phyloP scores from a whole-genome alignment of 345 rosid species.

The Clarkia xantiana region DNA sequence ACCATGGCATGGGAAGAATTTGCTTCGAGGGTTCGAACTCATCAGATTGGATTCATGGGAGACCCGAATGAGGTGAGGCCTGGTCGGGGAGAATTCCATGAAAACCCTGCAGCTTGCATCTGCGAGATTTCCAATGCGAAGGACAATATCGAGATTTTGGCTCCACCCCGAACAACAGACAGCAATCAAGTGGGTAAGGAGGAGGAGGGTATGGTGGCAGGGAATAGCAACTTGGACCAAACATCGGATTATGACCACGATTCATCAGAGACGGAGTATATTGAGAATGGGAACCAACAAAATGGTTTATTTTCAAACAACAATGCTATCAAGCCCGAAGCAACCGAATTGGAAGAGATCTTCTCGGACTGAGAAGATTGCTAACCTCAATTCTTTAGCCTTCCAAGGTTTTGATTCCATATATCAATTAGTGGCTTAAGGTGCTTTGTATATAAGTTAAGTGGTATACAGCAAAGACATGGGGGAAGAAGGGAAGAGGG shows the following conservation, averaged over 20 bases:
- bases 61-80: slow-evolving; percentile 67
- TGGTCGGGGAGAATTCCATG: slow-evolving; percentile 75
- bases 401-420: not conserved
- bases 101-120: slow-evolving; percentile 71
- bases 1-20: slow-evolving; percentile 84
- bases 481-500: too few species aligned
- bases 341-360: slow-evolving; percentile 23
- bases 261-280: slow-evolving; percentile 25
- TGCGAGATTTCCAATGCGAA: slow-evolving; percentile 40
- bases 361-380: slow-evolving; percentile 25
- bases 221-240: slow-evolving; percentile 13
- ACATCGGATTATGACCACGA: slow-evolving; percentile 34
- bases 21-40: slow-evolving; percentile 33
- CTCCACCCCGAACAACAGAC: not conserved
- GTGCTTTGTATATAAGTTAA: not conserved
- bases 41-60: slow-evolving; percentile 82
- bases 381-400: slow-evolving; percentile 2
- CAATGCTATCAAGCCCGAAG: slow-evolving; percentile 13
- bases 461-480: too few species aligned
- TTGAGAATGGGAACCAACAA: slow-evolving; percentile 8
- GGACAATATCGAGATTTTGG: slow-evolving; percentile 6
- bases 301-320: slow-evolving; percentile 4
- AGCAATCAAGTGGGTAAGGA: not conserved
- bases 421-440: not conserved
- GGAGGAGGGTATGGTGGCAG: slow-evolving; percentile 6